These are phyloP conservation scores for Coccomyxa sp. DNA, from an alignment of 139 green algal genomes.

Conservation along the genomic window DNA sequence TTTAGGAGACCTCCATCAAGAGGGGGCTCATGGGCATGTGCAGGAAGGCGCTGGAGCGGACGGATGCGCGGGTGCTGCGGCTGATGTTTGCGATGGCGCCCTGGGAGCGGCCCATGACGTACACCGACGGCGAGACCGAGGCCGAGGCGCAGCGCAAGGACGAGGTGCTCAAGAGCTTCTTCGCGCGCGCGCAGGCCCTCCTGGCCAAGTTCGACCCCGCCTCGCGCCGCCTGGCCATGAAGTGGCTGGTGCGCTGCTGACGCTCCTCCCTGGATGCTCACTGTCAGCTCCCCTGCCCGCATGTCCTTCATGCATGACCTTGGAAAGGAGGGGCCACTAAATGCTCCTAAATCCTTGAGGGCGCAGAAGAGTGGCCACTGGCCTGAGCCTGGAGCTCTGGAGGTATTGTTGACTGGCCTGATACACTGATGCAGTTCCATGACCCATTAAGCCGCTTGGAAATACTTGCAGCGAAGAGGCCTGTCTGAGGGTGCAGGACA, in stretches of 20 bases:
- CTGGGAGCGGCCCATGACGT: constrained; percentile 87
- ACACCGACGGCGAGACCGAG: neutral
- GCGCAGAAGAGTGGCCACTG: too few relatives aligned
- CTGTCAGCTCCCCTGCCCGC: too few relatives aligned
- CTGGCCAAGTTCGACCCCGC: constrained; percentile 20
- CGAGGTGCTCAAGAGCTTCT: constrained; percentile 86
- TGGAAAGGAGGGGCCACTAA: too few relatives aligned
- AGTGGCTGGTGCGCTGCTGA: constrained; percentile 23
- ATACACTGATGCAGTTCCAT: too few relatives aligned
- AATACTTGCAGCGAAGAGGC: neutral
- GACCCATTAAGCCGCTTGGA: neutral
- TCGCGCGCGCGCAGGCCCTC: constrained; percentile 82
- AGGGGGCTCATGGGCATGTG: neutral
- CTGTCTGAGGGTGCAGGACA: constrained; percentile 18
- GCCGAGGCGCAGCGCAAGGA: constrained; percentile 34
- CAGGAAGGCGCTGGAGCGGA: constrained; percentile 75
- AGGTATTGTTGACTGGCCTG: too few relatives aligned
- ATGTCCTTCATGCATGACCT: too few relatives aligned
- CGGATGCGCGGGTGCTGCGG: constrained; percentile 84
- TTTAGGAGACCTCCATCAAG: neutral
- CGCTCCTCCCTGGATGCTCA: too few relatives aligned
- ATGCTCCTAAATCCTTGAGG: too few relatives aligned
- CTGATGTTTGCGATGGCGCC: constrained; percentile 90
- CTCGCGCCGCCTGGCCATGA: neutral
- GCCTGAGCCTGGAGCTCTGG: too few relatives aligned